Evolutionary conservation across 768 basidiomycete genomes (phyloP).

Genomic region (Sporobolomyces phaffii): DNA sequence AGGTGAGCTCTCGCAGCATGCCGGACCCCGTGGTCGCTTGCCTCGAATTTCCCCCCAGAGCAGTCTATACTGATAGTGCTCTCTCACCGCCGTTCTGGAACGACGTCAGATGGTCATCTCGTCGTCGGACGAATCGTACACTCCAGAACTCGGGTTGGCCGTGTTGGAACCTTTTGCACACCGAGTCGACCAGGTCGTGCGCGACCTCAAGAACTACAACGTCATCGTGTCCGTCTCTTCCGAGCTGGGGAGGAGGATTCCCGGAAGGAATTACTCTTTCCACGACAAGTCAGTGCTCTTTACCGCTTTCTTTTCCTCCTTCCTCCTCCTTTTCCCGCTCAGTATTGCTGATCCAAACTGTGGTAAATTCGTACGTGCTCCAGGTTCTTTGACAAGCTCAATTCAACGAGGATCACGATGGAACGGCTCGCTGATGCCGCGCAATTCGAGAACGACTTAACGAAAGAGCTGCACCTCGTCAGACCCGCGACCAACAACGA

Average conservation of each 20-base stretch:
- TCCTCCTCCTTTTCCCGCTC: no score
- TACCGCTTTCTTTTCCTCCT: no score
- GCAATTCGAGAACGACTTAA: constrained; percentile 55
- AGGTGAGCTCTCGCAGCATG: constrained; percentile 5
- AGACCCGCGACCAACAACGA: constrained; percentile 52
- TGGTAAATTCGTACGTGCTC: no score
- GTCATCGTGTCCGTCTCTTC: constrained; percentile 63
- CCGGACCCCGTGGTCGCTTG: no score
- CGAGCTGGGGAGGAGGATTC: constrained; percentile 55
- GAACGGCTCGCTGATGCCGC: neutral
- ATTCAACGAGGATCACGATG: constrained; percentile 49
- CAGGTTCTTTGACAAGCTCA: constrained; percentile 10
- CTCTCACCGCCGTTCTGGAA: no score
- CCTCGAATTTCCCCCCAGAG: no score
- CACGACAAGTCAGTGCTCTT: constrained; percentile 59
- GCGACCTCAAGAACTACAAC: constrained; percentile 59
- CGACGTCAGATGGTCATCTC: constrained; percentile 27
- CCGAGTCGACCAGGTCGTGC: constrained; percentile 43
- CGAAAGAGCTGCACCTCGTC: constrained; percentile 54
- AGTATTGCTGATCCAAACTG: no score
- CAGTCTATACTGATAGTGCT: no score
- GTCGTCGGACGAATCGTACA: constrained; percentile 27
- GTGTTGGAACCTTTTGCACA: constrained; percentile 24
- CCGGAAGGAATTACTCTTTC: constrained; percentile 69
- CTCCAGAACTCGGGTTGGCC: neutral